These are phyloP conservation scores for Scorias spongiosa DNA, from an alignment of 2,329 filamentous ascomycete species.

Conservation along the genomic window DNA sequence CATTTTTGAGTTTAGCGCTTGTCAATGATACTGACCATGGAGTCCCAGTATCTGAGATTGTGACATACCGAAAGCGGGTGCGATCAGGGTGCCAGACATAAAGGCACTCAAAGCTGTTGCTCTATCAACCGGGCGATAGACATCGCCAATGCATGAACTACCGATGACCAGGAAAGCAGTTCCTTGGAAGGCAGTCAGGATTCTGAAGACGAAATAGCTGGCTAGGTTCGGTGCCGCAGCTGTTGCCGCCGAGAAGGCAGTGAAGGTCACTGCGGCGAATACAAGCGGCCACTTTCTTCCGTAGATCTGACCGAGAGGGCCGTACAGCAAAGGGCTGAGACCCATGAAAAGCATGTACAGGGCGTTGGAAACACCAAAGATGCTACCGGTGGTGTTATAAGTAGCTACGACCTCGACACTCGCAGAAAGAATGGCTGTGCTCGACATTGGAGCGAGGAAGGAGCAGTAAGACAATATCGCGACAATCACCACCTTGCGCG, in stretches of 20 bases:
- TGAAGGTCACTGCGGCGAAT: conserved; percentile 47
- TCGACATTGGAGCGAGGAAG: conserved; percentile 61
- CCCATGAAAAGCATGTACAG: conserved; percentile 65
- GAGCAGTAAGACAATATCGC: conserved; percentile 56
- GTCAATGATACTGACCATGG: too few relatives aligned
- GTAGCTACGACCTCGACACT: conserved; percentile 56
- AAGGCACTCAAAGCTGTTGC: conserved; percentile 64
- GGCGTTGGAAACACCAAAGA: conserved; percentile 62
- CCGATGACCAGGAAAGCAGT: conserved; percentile 62
- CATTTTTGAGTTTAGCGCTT: conserved; percentile 14
- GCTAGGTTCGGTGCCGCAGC: conserved; percentile 56
- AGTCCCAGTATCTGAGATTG: too few relatives aligned
- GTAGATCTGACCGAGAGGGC: conserved; percentile 44
- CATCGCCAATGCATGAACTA: conserved; percentile 49
- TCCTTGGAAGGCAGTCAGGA: conserved; percentile 60
- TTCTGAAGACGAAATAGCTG: conserved; percentile 58
- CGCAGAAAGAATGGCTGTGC: conserved; percentile 57
- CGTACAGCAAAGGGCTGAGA: conserved; percentile 53
- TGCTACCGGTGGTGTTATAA: conserved; percentile 48
- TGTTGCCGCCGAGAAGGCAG: conserved; percentile 54
- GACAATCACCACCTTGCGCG: conserved; percentile 53
- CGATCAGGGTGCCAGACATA: conserved; percentile 48
- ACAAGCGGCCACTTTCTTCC: conserved; percentile 37
- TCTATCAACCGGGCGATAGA: conserved; percentile 43
- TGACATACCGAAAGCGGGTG: conserved; percentile 40